A percentile compares a stretch with the other conserved stretches of the same genome.
Conservation (phyloP, 495 filamentous ascomycete genomes). For the Xylaria cubensis region DNA sequence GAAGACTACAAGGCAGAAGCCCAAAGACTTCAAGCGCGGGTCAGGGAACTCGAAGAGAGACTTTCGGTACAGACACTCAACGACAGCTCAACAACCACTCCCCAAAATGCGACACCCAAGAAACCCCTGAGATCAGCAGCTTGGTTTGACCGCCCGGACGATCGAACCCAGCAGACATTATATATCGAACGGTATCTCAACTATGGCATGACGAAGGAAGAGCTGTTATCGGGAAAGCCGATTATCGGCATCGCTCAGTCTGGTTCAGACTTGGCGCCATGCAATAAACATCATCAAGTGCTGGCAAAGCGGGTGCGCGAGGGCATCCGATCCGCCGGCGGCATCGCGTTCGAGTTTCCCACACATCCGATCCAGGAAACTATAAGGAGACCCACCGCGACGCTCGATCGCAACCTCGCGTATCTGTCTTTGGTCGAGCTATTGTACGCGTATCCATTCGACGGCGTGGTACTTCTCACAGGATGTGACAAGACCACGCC, state of each 20-base stretch:
- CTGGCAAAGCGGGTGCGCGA: constrained; percentile 61
- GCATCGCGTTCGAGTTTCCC: constrained; percentile 63
- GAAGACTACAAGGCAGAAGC: constrained; percentile 28
- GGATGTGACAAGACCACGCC: constrained; percentile 67
- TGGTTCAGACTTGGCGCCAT: constrained; percentile 61
- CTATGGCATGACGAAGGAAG: constrained; percentile 60
- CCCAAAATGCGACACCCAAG: neutral
- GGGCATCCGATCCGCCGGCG: constrained; percentile 60
- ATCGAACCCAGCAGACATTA: constrained; percentile 30
- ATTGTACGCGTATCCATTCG: constrained; percentile 59
- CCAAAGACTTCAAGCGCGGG: constrained; percentile 17
- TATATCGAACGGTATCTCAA: constrained; percentile 65
- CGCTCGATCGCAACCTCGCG: constrained; percentile 60
- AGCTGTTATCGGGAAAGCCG: constrained; percentile 61
- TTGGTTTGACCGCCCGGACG: constrained; percentile 28
- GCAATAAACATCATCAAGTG: constrained; percentile 61
- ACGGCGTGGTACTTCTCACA: constrained; percentile 62
- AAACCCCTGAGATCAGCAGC: constrained; percentile 26
- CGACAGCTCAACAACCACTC: neutral
- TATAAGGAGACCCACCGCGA: constrained; percentile 56
- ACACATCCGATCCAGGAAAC: constrained; percentile 64
- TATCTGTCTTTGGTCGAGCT: constrained; percentile 61
- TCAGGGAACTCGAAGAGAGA: constrained; percentile 24
- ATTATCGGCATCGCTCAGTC: constrained; percentile 65
- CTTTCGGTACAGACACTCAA: constrained; percentile 18